A percentile compares a stretch with the other conserved stretches of the same genome.
phyloP scores from a whole-genome alignment of 495 filamentous ascomycete genomes.

The Echria macrotheca region DNA sequence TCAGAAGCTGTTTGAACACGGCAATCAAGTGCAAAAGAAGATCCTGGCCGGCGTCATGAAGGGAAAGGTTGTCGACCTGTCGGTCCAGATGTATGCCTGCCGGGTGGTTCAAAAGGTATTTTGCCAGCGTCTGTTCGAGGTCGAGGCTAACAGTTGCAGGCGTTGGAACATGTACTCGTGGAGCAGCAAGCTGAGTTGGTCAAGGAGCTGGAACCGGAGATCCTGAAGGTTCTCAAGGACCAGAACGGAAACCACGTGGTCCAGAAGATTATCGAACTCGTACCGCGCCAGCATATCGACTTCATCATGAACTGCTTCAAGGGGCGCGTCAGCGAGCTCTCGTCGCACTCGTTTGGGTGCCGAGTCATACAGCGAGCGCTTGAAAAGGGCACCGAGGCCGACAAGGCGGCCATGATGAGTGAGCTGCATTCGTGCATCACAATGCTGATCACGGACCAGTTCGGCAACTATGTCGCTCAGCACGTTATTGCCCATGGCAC shows the following conservation, averaged over 20 bases:
- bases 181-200: slow-evolving; percentile 86
- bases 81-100: slow-evolving; percentile 90
- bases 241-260: slow-evolving; percentile 97
- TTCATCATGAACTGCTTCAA: slow-evolving; percentile 86
- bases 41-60: slow-evolving; percentile 81
- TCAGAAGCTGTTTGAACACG: slow-evolving; percentile 96
- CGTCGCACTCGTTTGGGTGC: slow-evolving; percentile 82
- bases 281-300: slow-evolving; percentile 73
- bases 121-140: background rate
- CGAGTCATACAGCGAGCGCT: slow-evolving; percentile 91
- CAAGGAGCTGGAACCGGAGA: slow-evolving; percentile 72
- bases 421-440: slow-evolving; percentile 73
- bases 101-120: slow-evolving; percentile 88
- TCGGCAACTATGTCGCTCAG: slow-evolving; percentile 95
- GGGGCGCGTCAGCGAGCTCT: slow-evolving; percentile 70
- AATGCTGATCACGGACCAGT: slow-evolving; percentile 78
- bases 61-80: slow-evolving; percentile 70
- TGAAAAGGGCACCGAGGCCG: slow-evolving; percentile 71
- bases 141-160: slow-evolving; percentile 44
- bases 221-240: slow-evolving; percentile 77
- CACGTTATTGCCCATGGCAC: slow-evolving; percentile 84
- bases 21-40: slow-evolving; percentile 90
- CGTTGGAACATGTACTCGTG: slow-evolving; percentile 82
- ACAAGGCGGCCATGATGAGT: slow-evolving; percentile 63
- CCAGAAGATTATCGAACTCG: slow-evolving; percentile 87